These are phyloP conservation scores for Phytophthora capsici DNA, from an alignment of 352 stramenopile species.

Conservation along the genomic window DNA sequence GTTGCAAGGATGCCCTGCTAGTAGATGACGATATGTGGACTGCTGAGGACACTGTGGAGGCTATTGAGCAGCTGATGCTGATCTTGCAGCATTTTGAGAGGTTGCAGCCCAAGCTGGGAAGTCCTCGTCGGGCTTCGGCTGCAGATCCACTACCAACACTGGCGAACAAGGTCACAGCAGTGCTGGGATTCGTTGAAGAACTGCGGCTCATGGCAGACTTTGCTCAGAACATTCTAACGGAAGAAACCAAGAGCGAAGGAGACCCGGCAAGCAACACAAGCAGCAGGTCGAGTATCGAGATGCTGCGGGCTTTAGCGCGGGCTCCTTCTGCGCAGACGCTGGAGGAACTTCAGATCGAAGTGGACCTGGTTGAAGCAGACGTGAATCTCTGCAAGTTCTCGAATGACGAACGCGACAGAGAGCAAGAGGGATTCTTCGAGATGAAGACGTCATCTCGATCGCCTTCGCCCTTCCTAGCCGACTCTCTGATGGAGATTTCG, in stretches of 20 bases:
- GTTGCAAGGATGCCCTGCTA: conserved; percentile 32
- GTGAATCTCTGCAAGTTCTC: conserved; percentile 22
- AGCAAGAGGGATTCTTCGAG: conserved; percentile 9
- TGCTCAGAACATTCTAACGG: conserved; percentile 62
- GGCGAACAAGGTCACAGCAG: conserved; percentile 40
- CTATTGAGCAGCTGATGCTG: conserved; percentile 52
- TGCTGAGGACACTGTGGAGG: conserved; percentile 30
- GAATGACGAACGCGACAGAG: conserved; percentile 16
- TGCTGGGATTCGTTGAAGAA: conserved; percentile 68
- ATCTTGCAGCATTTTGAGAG: conserved; percentile 46
- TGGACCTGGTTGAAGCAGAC: conserved; percentile 23
- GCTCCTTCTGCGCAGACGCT: conserved; percentile 33
- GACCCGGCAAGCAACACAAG: conserved; percentile 44
- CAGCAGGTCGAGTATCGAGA: conserved; percentile 50
- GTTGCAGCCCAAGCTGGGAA: conserved; percentile 42
- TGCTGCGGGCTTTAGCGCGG: conserved; percentile 35
- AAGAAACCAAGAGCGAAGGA: conserved; percentile 40
- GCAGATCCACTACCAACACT: conserved; percentile 23
- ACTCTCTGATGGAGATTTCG: conserved; percentile 75
- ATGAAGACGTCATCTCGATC: conserved; percentile 9
- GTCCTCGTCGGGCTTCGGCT: conserved; percentile 19
- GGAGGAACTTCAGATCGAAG: conserved; percentile 31
- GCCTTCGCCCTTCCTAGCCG: conserved; percentile 44
- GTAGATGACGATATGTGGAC: conserved; percentile 1
- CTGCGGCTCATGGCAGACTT: conserved; percentile 63